Percentiles rank a stretch among this genome's conserved stretches.
Evolutionary conservation across 2,329 filamentous ascomycete genomes (phyloP).

Genomic region (Hymenoscyphus occultus): DNA sequence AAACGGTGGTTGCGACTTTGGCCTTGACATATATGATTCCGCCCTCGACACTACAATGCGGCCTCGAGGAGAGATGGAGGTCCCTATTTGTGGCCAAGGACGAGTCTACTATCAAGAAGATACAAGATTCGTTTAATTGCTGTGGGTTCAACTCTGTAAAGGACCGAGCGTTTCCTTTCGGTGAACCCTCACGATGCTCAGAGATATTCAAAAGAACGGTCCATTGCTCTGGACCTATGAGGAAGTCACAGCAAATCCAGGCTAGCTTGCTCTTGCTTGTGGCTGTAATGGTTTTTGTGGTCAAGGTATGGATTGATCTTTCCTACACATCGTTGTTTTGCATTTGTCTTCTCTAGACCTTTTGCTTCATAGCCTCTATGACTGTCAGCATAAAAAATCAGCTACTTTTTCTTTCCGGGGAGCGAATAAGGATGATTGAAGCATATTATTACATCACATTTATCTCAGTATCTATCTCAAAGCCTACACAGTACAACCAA

Average conservation of each 20-base stretch:
- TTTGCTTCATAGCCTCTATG: neutral
- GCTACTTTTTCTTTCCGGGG: neutral
- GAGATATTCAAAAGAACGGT: conserved; percentile 43
- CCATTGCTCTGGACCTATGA: conserved; percentile 56
- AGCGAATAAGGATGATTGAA: too few species aligned
- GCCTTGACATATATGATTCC: conserved; percentile 34
- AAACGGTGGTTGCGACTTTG: conserved; percentile 34
- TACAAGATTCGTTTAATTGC: conserved; percentile 65
- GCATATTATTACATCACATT: neutral
- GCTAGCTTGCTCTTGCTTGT: conserved; percentile 55
- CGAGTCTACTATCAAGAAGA: conserved; percentile 47
- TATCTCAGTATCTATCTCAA: neutral
- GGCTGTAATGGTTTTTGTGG: conserved; percentile 49
- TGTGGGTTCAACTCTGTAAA: conserved; percentile 58
- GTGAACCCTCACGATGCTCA: conserved; percentile 28
- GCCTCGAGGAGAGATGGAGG: conserved; percentile 56
- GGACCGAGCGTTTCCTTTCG: conserved; percentile 64
- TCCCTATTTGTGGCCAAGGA: conserved; percentile 52
- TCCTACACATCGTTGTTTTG: too few species aligned
- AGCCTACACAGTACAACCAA: neutral
- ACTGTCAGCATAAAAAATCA: neutral
- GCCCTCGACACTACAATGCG: conserved; percentile 43
- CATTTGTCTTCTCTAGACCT: too few species aligned
- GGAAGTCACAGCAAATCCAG: conserved; percentile 49
- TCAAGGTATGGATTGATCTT: conserved; percentile 48